Evolutionary conservation across 805 yeast genomes (phyloP).

Genomic region (Yarrowia deformans): DNA sequence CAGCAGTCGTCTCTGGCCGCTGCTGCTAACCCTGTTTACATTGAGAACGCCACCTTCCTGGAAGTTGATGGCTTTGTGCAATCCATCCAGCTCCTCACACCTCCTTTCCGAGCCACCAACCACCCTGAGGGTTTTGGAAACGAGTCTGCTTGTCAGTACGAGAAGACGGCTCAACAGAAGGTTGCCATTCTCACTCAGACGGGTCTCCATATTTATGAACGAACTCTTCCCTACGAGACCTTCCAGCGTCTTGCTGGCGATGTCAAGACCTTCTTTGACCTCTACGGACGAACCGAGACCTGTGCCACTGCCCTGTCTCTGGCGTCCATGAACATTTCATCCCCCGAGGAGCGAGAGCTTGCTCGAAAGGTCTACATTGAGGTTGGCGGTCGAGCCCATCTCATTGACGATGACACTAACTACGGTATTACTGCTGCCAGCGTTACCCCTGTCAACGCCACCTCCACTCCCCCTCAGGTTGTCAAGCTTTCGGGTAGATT

Average conservation of each 20-base stretch:
- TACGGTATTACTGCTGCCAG: constrained; percentile 15
- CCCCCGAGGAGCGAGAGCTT: constrained; percentile 50
- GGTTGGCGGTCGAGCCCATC: constrained; percentile 51
- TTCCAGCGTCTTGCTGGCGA: constrained; percentile 72
- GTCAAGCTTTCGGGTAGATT: constrained; percentile 92
- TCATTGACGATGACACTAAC: constrained; percentile 46
- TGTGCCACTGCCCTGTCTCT: constrained; percentile 87
- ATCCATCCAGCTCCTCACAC: constrained; percentile 74
- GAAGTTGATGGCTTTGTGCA: constrained; percentile 69
- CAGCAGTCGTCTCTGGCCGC: constrained; percentile 53
- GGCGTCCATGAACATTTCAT: constrained; percentile 63
- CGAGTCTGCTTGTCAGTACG: constrained; percentile 85
- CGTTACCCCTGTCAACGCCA: constrained; percentile 4
- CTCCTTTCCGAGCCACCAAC: constrained; percentile 72
- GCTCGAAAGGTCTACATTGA: constrained; percentile 51
- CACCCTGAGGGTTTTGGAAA: constrained; percentile 86
- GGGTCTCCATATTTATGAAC: constrained; percentile 77
- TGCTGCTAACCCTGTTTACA: constrained; percentile 52
- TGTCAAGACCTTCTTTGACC: constrained; percentile 70
- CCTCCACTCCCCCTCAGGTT: constrained; percentile 33
- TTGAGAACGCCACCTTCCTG: constrained; percentile 82
- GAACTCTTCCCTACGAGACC: constrained; percentile 80
- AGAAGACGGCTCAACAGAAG: constrained; percentile 62
- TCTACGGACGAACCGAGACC: constrained; percentile 87
- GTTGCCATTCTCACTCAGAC: constrained; percentile 83